These are phyloP conservation scores for Beauveria asiatica DNA, from an alignment of 2,329 filamentous ascomycete species.

Conservation along the genomic window DNA sequence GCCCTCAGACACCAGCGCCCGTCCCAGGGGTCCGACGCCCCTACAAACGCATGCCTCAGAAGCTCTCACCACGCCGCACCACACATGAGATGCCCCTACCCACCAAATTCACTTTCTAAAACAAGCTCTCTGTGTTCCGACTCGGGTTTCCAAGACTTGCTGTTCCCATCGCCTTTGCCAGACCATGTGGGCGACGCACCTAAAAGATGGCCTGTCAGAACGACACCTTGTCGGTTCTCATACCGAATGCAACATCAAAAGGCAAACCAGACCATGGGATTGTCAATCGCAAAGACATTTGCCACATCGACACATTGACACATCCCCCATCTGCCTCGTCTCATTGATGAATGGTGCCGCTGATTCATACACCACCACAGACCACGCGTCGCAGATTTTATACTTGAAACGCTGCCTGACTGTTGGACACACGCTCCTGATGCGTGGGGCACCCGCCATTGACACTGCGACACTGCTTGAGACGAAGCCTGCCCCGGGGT, in stretches of 20 bases:
- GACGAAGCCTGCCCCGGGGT: background rate
- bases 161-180: background rate
- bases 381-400: conserved; percentile 7
- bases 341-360: background rate
- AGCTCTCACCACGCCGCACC: conserved; percentile 2
- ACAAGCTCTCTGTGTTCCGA: background rate
- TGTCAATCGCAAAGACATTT: background rate
- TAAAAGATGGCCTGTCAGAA: too few relatives aligned
- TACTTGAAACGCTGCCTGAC: conserved; percentile 8
- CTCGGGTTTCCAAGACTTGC: background rate
- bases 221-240: background rate
- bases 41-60: conserved; percentile 7
- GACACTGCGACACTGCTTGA: conserved; percentile 5
- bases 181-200: too few relatives aligned
- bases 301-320: background rate
- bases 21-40: background rate
- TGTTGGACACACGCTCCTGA: background rate
- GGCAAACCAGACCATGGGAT: background rate
- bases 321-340: background rate
- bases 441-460: conserved; percentile 3
- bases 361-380: background rate
- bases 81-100: background rate
- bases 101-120: background rate
- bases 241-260: background rate
- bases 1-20: background rate